These are phyloP conservation scores for Phytopythium delawarense DNA, from an alignment of 352 stramenopile genomes.

Conservation along the genomic window DNA sequence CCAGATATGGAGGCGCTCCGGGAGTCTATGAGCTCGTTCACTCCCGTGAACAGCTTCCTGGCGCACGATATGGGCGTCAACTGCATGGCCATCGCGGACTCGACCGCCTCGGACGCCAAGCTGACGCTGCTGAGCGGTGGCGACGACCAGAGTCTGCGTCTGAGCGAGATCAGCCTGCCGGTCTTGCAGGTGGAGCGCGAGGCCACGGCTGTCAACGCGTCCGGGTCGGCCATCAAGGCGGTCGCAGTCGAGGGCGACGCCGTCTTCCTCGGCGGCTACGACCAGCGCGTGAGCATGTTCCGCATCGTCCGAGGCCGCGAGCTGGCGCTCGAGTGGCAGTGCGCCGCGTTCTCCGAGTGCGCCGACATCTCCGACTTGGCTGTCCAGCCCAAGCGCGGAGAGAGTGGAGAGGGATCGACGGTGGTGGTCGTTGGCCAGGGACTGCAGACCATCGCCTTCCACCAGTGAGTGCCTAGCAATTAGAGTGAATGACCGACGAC, in stretches of 20 bases:
- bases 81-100: constrained; percentile 40
- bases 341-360: constrained; percentile 67
- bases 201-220: constrained; percentile 50
- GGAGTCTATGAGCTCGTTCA: constrained; percentile 18
- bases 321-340: constrained; percentile 40
- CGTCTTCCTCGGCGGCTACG: constrained; percentile 74
- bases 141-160: constrained; percentile 70
- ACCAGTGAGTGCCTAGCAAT: not conserved
- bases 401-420: constrained; percentile 6
- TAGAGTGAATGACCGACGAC: not conserved
- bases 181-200: constrained; percentile 31
- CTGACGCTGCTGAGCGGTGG: constrained; percentile 75
- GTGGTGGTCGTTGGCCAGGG: constrained; percentile 74
- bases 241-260: constrained; percentile 34
- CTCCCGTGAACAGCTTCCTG: constrained; percentile 51
- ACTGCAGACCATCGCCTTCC: constrained; percentile 60
- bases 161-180: constrained; percentile 34
- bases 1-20: constrained; percentile 19
- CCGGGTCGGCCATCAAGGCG: constrained; percentile 78
- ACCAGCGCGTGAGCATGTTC: constrained; percentile 83
- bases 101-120: constrained; percentile 8
- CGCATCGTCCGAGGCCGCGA: constrained; percentile 11
- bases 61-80: constrained; percentile 86
- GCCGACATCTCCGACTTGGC: constrained; percentile 75
- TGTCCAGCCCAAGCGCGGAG: constrained; percentile 17